Conservation (phyloP, 768 basidiomycete genomes). For the Boletus rex-veris region DNA sequence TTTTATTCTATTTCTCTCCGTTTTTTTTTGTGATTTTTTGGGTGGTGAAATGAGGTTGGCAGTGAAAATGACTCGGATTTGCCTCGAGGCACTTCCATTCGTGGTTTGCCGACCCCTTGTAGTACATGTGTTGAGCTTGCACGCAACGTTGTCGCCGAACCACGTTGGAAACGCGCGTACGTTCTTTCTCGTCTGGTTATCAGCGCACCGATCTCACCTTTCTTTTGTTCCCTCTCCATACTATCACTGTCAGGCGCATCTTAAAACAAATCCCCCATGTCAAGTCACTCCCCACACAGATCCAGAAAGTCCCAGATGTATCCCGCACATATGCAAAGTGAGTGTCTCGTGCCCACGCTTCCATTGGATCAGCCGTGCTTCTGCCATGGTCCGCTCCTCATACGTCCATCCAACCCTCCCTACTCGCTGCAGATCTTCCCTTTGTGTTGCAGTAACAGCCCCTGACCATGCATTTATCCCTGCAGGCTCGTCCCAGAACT, state of each 20-base stretch:
- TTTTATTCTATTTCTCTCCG: no score
- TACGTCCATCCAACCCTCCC: no score
- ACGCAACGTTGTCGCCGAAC: slow-evolving; percentile 38
- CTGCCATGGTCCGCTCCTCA: no score
- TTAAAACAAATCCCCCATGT: slow-evolving; percentile 39
- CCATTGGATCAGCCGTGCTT: neutral
- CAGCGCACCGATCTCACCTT: slow-evolving; percentile 32
- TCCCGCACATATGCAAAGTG: slow-evolving; percentile 44
- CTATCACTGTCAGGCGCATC: neutral
- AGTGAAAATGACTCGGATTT: neutral
- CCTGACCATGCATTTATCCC: neutral
- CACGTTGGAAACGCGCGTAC: slow-evolving; percentile 70
- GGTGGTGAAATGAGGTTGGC: no score
- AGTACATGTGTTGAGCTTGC: slow-evolving; percentile 18
- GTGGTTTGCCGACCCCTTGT: slow-evolving; percentile 32
- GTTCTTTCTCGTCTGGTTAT: slow-evolving; percentile 22
- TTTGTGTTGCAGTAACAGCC: neutral
- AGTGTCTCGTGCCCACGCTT: slow-evolving; percentile 20
- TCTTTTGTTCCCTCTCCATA: slow-evolving; percentile 27
- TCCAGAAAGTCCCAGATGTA: slow-evolving; percentile 50
- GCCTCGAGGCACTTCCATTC: slow-evolving; percentile 53
- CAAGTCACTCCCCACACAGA: slow-evolving; percentile 58
- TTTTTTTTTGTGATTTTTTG: no score
- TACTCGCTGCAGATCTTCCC: neutral
- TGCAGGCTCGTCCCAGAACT: slow-evolving; percentile 27